A percentile compares a stretch with the other conserved stretches of the same genome.
phyloP scores from a whole-genome alignment of 768 basidiomycete species.

The Fibroporia radiculosa region DNA sequence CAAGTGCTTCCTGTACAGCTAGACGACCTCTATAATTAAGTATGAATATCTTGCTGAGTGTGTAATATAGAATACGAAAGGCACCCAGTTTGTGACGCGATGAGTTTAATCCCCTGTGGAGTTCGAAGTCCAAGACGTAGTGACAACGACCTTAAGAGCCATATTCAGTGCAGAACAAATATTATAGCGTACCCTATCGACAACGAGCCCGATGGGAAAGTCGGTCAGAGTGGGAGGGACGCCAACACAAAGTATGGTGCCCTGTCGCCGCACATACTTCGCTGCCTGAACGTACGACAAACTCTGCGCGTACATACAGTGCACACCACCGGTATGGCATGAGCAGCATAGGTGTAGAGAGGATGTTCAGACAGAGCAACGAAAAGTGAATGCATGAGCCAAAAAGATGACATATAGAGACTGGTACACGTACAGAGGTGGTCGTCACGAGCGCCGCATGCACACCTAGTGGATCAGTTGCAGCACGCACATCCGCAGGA shows the following conservation, averaged over 20 bases:
- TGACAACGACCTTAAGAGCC: too few species aligned
- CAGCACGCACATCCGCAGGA: slow-evolving; percentile 48
- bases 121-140: background rate
- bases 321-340: background rate
- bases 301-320: slow-evolving; percentile 1
- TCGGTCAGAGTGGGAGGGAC: slow-evolving; percentile 40
- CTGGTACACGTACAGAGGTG: slow-evolving; percentile 23
- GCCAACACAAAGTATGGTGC: slow-evolving; percentile 69
- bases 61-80: background rate
- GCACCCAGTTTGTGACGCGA: slow-evolving; percentile 3
- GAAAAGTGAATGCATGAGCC: too few species aligned
- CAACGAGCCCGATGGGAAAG: slow-evolving; percentile 59
- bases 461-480: slow-evolving; percentile 57
- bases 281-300: slow-evolving; percentile 40
- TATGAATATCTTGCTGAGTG: background rate
- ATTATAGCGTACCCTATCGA: slow-evolving; percentile 28
- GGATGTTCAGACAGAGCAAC: too few species aligned
- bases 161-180: background rate
- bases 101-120: slow-evolving; percentile 2
- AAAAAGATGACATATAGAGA: too few species aligned
- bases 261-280: slow-evolving; percentile 64
- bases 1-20: slow-evolving; percentile 70
- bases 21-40: slow-evolving; percentile 56
- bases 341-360: background rate
- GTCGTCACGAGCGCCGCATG: slow-evolving; percentile 58